These are phyloP conservation scores for Thelonectria olida DNA, from an alignment of 2,329 filamentous ascomycete genomes.

Conservation along the genomic window DNA sequence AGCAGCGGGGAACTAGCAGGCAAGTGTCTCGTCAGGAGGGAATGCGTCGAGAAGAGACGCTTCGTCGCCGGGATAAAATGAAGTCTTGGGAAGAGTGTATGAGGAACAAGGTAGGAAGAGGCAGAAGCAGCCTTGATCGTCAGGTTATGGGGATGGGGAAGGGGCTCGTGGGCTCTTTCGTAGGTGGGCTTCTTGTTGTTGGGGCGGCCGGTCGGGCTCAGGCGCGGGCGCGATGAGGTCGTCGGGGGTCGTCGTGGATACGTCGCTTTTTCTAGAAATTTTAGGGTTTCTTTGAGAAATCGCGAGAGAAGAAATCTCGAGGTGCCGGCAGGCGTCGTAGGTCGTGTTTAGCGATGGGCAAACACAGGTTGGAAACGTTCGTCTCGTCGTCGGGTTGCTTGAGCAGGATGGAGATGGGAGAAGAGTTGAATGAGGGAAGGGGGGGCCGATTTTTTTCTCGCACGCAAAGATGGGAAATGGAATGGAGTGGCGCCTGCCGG, in stretches of 20 bases:
- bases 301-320: slow-evolving; percentile 18
- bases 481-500: slow-evolving; percentile 19
- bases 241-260: slow-evolving; percentile 32
- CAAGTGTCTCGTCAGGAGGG: slow-evolving; percentile 29
- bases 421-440: slow-evolving; percentile 39
- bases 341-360: slow-evolving; percentile 36
- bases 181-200: slow-evolving; percentile 30
- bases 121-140: slow-evolving; percentile 19
- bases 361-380: slow-evolving; percentile 34
- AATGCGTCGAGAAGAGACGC: slow-evolving; percentile 33
- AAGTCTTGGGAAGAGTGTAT: slow-evolving; percentile 2
- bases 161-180: slow-evolving; percentile 18
- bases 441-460: slow-evolving; percentile 32
- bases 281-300: slow-evolving; percentile 4
- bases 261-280: slow-evolving; percentile 28
- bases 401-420: slow-evolving; percentile 35
- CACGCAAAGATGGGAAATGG: slow-evolving; percentile 22
- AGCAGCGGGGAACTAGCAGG: slow-evolving; percentile 28
- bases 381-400: slow-evolving; percentile 34
- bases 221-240: slow-evolving; percentile 36
- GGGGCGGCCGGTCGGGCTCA: slow-evolving; percentile 36
- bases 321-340: slow-evolving; percentile 32
- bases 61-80: slow-evolving; percentile 30
- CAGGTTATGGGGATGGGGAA: slow-evolving; percentile 15
- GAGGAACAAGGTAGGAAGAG: background rate